Percentiles rank a stretch among this genome's conserved stretches.
These are phyloP conservation scores for Xylariomycetidae sp. DNA, from an alignment of 2,329 filamentous ascomycete genomes.

Conservation along the genomic window DNA sequence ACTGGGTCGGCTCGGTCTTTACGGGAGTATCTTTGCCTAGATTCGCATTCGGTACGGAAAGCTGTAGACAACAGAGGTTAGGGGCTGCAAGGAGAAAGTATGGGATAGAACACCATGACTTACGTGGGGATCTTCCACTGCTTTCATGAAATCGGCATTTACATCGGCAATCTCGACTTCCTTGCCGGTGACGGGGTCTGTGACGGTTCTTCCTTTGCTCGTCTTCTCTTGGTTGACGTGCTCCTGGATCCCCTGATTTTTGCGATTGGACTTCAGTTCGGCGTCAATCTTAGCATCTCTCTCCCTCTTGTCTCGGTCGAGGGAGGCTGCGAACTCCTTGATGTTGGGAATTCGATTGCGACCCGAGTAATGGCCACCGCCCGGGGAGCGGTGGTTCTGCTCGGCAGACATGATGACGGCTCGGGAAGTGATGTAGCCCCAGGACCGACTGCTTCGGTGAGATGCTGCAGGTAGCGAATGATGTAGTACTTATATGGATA, in stretches of 20 bases:
- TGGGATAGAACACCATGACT: conserved; percentile 9
- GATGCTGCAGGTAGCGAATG: no score
- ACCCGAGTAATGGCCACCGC: conserved; percentile 65
- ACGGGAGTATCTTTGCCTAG: conserved; percentile 69
- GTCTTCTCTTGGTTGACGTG: conserved; percentile 38
- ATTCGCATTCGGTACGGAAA: conserved; percentile 88
- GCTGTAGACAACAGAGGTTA: conserved; percentile 33
- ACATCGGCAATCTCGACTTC: conserved; percentile 84
- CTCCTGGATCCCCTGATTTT: conserved; percentile 29
- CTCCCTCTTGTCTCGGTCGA: conserved; percentile 74
- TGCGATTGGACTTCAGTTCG: conserved; percentile 33
- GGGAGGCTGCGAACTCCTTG: conserved; percentile 71
- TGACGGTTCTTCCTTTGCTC: conserved; percentile 63
- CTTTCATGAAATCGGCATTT: conserved; percentile 62
- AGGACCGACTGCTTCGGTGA: no score
- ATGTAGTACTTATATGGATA: no score
- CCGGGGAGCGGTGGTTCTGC: conserved; percentile 21
- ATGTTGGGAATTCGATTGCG: conserved; percentile 83
- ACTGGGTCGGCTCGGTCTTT: conserved; percentile 66
- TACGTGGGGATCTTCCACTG: conserved; percentile 68
- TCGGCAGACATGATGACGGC: conserved; percentile 28
- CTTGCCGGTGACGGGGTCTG: conserved; percentile 82
- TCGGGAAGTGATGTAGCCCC: no score
- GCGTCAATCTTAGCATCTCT: conserved; percentile 70
- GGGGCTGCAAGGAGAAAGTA: neutral